phyloP scores from a whole-genome alignment of 1,284 basidiomycete species.

The Sanghuangporus sanghuang region DNA sequence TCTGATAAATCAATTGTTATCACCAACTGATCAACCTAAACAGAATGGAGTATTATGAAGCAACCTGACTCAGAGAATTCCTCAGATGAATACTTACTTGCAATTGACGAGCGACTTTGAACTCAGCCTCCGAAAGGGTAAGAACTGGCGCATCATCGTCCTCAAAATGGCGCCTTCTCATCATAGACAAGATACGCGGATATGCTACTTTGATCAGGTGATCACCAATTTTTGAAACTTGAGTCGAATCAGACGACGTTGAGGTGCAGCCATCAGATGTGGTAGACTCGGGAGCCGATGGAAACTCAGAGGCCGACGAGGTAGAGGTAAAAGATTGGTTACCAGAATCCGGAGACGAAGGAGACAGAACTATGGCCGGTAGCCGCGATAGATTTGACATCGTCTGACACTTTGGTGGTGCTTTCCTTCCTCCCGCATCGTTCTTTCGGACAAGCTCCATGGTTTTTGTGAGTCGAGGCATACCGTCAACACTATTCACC shows the following conservation, averaged over 20 bases:
- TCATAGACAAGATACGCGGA: not conserved
- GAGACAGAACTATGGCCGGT: constrained; percentile 14
- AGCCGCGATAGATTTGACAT: not conserved
- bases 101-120: not conserved
- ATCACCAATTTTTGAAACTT: not conserved
- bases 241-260: constrained; percentile 1
- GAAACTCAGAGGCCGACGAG: not conserved
- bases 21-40: constrained; percentile 1
- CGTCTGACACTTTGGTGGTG: not conserved
- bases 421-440: not conserved
- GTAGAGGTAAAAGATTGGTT: constrained; percentile 7
- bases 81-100: not conserved
- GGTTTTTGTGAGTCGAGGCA: not conserved
- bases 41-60: not conserved
- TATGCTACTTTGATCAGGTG: not conserved
- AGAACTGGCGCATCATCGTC: not conserved
- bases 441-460: not conserved
- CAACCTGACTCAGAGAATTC: not conserved
- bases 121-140: not conserved
- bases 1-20: constrained; percentile 4
- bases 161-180: not conserved
- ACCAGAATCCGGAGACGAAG: constrained; percentile 1
- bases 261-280: constrained; percentile 4
- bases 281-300: constrained; percentile 6
- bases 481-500: not conserved